phyloP scores from a whole-genome alignment of 257 asterid species.

The Solanum etuberosum region DNA sequence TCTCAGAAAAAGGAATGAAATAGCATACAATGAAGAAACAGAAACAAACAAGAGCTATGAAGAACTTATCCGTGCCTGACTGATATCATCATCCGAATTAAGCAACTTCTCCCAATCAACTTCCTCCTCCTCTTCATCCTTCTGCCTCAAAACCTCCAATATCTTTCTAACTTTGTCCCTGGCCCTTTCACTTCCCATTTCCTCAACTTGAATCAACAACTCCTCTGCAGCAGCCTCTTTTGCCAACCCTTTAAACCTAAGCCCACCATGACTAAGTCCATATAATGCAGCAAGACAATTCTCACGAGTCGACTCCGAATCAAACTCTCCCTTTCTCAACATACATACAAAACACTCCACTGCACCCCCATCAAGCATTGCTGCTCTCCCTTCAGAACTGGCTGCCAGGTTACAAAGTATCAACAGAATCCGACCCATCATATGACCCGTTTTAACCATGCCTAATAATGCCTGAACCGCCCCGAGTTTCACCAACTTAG shows the following conservation, averaged over 20 bases:
- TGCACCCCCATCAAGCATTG: conserved; percentile 60
- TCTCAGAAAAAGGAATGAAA: background rate
- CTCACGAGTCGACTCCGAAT: conserved; percentile 36
- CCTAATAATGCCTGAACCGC: conserved; percentile 44
- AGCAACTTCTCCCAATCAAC: conserved; percentile 95
- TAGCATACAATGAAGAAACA: background rate
- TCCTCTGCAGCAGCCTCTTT: conserved; percentile 84
- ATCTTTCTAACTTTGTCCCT: conserved; percentile 45
- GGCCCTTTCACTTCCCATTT: conserved; percentile 27
- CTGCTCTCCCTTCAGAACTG: conserved; percentile 69
- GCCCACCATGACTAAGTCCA: conserved; percentile 85
- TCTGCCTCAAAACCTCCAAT: conserved; percentile 55
- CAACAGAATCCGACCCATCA: conserved; percentile 53
- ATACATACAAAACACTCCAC: conserved; percentile 51
- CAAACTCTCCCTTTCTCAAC: conserved; percentile 35
- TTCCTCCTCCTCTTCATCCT: conserved; percentile 58
- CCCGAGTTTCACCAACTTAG: conserved; percentile 73
- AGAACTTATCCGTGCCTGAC: conserved; percentile 13
- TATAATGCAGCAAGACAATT: conserved; percentile 56
- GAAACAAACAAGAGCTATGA: background rate
- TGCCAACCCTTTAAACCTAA: conserved; percentile 83
- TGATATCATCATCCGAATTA: conserved; percentile 36
- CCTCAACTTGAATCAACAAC: conserved; percentile 39
- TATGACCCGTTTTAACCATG: conserved; percentile 59
- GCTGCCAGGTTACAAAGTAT: conserved; percentile 59